Conservation (phyloP, 768 basidiomycete species). For the Pholiota microspora region DNA sequence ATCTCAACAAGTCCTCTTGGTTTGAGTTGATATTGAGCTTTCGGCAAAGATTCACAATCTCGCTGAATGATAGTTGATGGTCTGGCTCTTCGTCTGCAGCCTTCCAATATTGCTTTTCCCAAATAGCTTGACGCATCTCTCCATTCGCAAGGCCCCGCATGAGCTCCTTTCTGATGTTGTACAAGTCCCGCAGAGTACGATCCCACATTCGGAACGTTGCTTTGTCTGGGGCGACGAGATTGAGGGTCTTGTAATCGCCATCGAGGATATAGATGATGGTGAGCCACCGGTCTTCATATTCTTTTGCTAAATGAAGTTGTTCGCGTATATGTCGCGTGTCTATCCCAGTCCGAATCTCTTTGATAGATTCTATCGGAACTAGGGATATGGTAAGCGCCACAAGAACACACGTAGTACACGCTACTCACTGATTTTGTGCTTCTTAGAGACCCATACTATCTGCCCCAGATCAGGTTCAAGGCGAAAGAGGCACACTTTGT, state of each 20-base stretch:
- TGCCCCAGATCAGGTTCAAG: conserved; percentile 81
- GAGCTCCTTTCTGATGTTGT: conserved; percentile 68
- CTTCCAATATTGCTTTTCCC: conserved; percentile 88
- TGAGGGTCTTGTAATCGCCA: conserved; percentile 80
- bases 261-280: conserved; percentile 83
- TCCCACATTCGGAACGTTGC: conserved; percentile 55
- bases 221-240: conserved; percentile 72
- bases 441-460: conserved; percentile 76
- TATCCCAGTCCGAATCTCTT: conserved; percentile 78
- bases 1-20: conserved; percentile 51
- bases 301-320: conserved; percentile 65
- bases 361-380: conserved; percentile 90
- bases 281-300: conserved; percentile 79
- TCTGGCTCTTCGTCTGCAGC: conserved; percentile 61
- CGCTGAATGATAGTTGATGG: conserved; percentile 66
- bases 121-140: conserved; percentile 69
- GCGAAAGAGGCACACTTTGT: conserved; percentile 67
- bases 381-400: neutral
- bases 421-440: conserved; percentile 58
- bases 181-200: conserved; percentile 61
- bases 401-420: conserved; percentile 28
- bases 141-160: conserved; percentile 72
- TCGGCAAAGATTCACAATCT: conserved; percentile 71
- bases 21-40: conserved; percentile 68
- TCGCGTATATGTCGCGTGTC: conserved; percentile 76